Conservation (phyloP, 108 stramenopile species). For the Pseudonitzschia delicatissima region DNA sequence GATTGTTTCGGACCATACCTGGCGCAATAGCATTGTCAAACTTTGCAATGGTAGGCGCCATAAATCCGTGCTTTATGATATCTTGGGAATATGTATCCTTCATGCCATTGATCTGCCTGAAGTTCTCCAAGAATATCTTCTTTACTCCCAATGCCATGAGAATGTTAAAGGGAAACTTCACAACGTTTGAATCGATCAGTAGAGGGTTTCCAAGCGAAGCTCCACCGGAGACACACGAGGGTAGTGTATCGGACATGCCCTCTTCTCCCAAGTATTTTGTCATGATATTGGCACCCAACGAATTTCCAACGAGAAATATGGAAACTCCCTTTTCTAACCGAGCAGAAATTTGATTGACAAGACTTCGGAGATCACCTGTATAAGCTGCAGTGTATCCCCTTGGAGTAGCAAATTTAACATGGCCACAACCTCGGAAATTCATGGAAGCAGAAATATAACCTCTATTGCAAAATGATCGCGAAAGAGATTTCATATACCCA, state of each 20-base stretch:
- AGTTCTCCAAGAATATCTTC: slow-evolving; percentile 55
- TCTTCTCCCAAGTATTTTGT: slow-evolving; percentile 89
- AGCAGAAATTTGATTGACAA: slow-evolving; percentile 53
- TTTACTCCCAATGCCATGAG: slow-evolving; percentile 70
- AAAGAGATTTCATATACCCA: slow-evolving; percentile 79
- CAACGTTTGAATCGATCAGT: slow-evolving; percentile 41
- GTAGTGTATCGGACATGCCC: slow-evolving; percentile 67
- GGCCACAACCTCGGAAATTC: slow-evolving; percentile 81
- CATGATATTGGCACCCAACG: slow-evolving; percentile 77
- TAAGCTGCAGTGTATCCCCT: slow-evolving; percentile 72
- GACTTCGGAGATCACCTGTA: slow-evolving; percentile 75
- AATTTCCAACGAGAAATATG: slow-evolving; percentile 74
- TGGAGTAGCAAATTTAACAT: slow-evolving; percentile 55
- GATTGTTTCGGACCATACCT: slow-evolving; percentile 56
- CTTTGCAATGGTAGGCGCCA: slow-evolving; percentile 57
- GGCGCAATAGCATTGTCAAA: slow-evolving; percentile 69
- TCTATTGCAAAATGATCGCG: slow-evolving; percentile 62
- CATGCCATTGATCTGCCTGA: slow-evolving; percentile 23
- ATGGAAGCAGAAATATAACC: slow-evolving; percentile 80
- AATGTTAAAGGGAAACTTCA: slow-evolving; percentile 58
- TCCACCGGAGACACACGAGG: slow-evolving; percentile 71
- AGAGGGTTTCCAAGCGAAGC: slow-evolving; percentile 79
- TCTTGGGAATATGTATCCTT: slow-evolving; percentile 51
- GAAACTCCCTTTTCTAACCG: slow-evolving; percentile 46
- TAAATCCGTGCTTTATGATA: slow-evolving; percentile 42